Evolutionary conservation across 768 basidiomycete species (phyloP), one percentile per base, ranked within the genome.

Genomic region (Tricholoma sp.): DNA sequence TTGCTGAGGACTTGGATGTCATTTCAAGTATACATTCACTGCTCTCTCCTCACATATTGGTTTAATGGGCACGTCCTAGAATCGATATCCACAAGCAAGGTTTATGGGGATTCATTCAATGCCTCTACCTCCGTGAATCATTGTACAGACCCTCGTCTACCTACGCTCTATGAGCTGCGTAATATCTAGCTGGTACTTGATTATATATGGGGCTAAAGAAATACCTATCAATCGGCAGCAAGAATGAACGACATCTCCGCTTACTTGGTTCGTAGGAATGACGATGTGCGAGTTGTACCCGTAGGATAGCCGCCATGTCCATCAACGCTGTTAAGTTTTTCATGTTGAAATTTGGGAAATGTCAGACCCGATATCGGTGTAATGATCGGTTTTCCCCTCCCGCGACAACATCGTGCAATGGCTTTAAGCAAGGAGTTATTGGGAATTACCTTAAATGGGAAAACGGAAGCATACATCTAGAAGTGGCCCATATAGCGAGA

Each of bases 401-500:
- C 56, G 14, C 39, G 27, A 60, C 73, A 74, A 61, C 75, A 76
- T 37, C 72, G 64, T 61, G 59, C 68, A 59, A 75, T 64, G 54
- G 52, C 76, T 78, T 60, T 46, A 63, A 57, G 60, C 7, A 53
- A 16, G 3, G 31, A 8, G 22, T 37, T 35, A 24, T 58, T 8
- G 50, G 29, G n/a, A 37, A 46, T 10, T 21, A 14, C 4, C 4
- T 16, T 1, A 24, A 16, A 31, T 29, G 18, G 24, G 5, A 18
- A 45, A 49, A 56, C 11, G 21, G 60, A 54, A 49, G 71, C 78
- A 50, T 54, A 80, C 83, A 65, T 65, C 71, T 71, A 56, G 78
- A 61, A 41, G 86, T 62, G 21, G 65, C 72, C 73, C 76, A 83
- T 52, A 92, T 59, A 56, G 88, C 66, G 41, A 86, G 67, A 35